Conservation (phyloP, 495 filamentous ascomycete genomes). For the Penicillium verhagenii region DNA sequence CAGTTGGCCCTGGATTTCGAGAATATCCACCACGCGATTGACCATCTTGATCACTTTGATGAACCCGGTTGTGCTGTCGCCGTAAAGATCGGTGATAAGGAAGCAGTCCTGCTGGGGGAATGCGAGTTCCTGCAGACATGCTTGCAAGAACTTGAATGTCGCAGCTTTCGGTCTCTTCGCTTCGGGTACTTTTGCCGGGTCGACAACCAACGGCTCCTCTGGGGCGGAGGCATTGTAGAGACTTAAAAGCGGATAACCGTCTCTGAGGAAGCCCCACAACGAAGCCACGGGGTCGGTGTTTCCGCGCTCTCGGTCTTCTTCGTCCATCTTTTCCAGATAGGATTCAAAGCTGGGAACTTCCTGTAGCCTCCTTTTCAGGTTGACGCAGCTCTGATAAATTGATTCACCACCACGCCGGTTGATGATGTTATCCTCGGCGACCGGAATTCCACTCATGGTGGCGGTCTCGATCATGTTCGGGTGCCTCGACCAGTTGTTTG, state of each 20-base stretch:
- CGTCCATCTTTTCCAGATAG: slow-evolving; percentile 62
- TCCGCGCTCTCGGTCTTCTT: slow-evolving; percentile 56
- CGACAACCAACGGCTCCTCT: slow-evolving; percentile 58
- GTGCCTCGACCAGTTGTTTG: slow-evolving; percentile 22
- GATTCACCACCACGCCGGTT: slow-evolving; percentile 91
- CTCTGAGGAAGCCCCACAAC: slow-evolving; percentile 83
- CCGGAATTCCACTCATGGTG: slow-evolving; percentile 51
- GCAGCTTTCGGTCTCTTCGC: slow-evolving; percentile 67
- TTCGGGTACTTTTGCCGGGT: slow-evolving; percentile 56
- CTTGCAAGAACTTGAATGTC: slow-evolving; percentile 69
- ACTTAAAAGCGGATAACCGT: slow-evolving; percentile 79
- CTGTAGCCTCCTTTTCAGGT: slow-evolving; percentile 73
- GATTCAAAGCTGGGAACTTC: slow-evolving; percentile 79
- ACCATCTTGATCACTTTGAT: slow-evolving; percentile 90
- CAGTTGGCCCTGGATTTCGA: slow-evolving; percentile 71
- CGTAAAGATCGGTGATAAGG: slow-evolving; percentile 86
- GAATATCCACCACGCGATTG: slow-evolving; percentile 84
- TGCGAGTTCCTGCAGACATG: slow-evolving; percentile 67
- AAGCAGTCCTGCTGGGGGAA: slow-evolving; percentile 83
- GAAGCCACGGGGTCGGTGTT: slow-evolving; percentile 83
- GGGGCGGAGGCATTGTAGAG: slow-evolving; percentile 86
- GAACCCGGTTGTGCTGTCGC: slow-evolving; percentile 93
- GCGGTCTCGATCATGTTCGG: slow-evolving; percentile 40
- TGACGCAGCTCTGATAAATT: slow-evolving; percentile 91
- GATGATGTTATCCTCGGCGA: slow-evolving; percentile 87